phyloP scores from a whole-genome alignment of 208 protist species.

The Crithidia brevicula region DNA sequence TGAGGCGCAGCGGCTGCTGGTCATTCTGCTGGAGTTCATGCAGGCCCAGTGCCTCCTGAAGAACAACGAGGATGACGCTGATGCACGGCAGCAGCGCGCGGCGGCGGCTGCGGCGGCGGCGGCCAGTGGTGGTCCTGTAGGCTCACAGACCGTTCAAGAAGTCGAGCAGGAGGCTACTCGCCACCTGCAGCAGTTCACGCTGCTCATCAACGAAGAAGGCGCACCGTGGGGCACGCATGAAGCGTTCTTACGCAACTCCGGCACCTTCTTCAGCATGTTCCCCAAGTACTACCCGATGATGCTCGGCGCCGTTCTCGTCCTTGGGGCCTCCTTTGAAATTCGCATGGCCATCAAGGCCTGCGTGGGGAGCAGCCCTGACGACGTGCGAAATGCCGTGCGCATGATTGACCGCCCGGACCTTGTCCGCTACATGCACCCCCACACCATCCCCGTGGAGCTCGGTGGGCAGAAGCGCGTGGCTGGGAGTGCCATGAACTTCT shows the following conservation, averaged over 20 bases:
- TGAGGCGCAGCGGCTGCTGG: slow-evolving; percentile 59
- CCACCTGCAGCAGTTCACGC: slow-evolving; percentile 53
- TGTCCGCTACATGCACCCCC: slow-evolving; percentile 46
- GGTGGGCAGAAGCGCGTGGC: slow-evolving; percentile 42
- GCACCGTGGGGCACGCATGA: slow-evolving; percentile 42
- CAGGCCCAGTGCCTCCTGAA: slow-evolving; percentile 49
- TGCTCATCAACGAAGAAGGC: slow-evolving; percentile 72
- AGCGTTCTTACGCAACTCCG: slow-evolving; percentile 42
- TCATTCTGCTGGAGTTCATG: slow-evolving; percentile 80
- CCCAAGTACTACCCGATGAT: slow-evolving; percentile 81
- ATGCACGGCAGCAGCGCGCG: slow-evolving; percentile 15
- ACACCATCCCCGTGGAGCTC: slow-evolving; percentile 49
- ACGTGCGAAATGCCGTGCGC: slow-evolving; percentile 45
- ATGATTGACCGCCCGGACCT: slow-evolving; percentile 61
- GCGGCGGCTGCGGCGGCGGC: slow-evolving; percentile 13
- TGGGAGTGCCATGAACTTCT: slow-evolving; percentile 39
- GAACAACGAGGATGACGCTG: slow-evolving; percentile 31
- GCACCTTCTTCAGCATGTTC: slow-evolving; percentile 45
- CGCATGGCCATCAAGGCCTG: slow-evolving; percentile 54
- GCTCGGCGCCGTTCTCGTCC: slow-evolving; percentile 59
- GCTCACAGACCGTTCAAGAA: slow-evolving; percentile 2
- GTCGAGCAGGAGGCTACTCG: slow-evolving; percentile 12
- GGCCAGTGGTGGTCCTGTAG: background rate
- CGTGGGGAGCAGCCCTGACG: slow-evolving; percentile 34
- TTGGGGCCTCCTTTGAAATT: slow-evolving; percentile 51